Evolutionary conservation across 345 rosid species (phyloP), one percentile per base, ranked within the genome.

Genomic region (Eucalyptus brandiana): DNA sequence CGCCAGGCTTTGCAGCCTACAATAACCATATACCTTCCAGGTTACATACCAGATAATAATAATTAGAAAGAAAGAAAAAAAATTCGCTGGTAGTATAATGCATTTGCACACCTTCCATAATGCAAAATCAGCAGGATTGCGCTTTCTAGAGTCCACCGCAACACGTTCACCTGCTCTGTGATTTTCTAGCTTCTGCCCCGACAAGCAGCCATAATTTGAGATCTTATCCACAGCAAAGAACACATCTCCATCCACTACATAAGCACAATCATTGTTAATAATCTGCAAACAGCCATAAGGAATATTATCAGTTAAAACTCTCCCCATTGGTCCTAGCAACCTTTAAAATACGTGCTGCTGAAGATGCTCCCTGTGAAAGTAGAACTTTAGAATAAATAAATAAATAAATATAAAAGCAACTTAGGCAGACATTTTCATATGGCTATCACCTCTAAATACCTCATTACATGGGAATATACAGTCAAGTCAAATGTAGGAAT

Each of bases 1-100:
- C 99, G 85, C 92, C 98, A 32, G 96, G 97, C 92, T 97, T 98
- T 48, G 97, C 98, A 45, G 98, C 96, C 99, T 98, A 94, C 93
- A 93, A 81, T 48, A 89, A 42, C 80, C 80, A 65, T 42, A 49
- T 40, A 88, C 86, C 17, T 81, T 87, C 81, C 42, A 10, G 32
- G 50, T 45, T 23, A 42, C 26, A 37, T 5, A 69, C 67, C 80
- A 28, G 21, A 53, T 42, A 37, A 37, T 37, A 37, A 37, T 37
- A 37, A 37, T 37, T 37, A 53, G 7, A n/a, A 49, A 50, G 5
- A 23, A 88, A 88, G 6, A 51, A 17, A 50, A 50, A 50, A 9
- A 47, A n/a, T 9, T 32, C 30, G 13, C 23, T 34, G 58, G 17
- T 48, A 37, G 37, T 19, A 30, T 44, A 85, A 34, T 54, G 15